Evolutionary conservation across 805 yeast genomes (phyloP).

Genomic region (Peterozyma toletana): DNA sequence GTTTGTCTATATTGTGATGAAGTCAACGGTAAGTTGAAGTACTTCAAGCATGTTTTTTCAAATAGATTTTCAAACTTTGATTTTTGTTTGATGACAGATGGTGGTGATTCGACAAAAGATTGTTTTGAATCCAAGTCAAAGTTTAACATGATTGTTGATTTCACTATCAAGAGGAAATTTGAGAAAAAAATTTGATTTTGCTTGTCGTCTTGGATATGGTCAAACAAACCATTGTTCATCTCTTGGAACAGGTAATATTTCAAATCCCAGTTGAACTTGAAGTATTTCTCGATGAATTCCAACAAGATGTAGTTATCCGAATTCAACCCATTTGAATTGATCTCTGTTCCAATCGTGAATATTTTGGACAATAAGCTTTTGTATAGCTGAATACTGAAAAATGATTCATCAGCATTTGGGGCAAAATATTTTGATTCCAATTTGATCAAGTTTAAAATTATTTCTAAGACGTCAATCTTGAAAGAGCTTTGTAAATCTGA

Average conservation of each 20-base stretch:
- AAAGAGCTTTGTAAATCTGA: slow-evolving; percentile 38
- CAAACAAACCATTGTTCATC: slow-evolving; percentile 19
- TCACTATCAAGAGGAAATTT: slow-evolving; percentile 32
- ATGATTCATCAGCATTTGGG: slow-evolving; percentile 43
- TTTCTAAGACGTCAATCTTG: slow-evolving; percentile 46
- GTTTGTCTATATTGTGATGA: slow-evolving; percentile 59
- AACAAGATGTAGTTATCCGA: slow-evolving; percentile 31
- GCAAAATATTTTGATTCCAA: slow-evolving; percentile 49
- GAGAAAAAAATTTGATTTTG: slow-evolving; percentile 22
- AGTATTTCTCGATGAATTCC: slow-evolving; percentile 53
- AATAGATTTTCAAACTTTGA: slow-evolving; percentile 50
- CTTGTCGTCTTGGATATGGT: slow-evolving; percentile 15
- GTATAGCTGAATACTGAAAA: slow-evolving; percentile 54
- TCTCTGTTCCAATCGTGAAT: slow-evolving; percentile 14
- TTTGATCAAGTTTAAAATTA: slow-evolving; percentile 45
- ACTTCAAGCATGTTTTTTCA: slow-evolving; percentile 60
- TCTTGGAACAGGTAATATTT: slow-evolving; percentile 66
- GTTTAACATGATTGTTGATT: slow-evolving; percentile 19
- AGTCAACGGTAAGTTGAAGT: slow-evolving; percentile 43
- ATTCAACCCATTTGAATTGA: slow-evolving; percentile 1
- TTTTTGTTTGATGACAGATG: slow-evolving; percentile 28
- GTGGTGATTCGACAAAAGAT: slow-evolving; percentile 37
- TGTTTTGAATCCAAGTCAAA: slow-evolving; percentile 26
- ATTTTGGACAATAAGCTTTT: slow-evolving; percentile 27
- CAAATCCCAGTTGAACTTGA: slow-evolving; percentile 62